Evolutionary conservation across 306 rosid species (phyloP).

Genomic region (Dicorynia guianensis): DNA sequence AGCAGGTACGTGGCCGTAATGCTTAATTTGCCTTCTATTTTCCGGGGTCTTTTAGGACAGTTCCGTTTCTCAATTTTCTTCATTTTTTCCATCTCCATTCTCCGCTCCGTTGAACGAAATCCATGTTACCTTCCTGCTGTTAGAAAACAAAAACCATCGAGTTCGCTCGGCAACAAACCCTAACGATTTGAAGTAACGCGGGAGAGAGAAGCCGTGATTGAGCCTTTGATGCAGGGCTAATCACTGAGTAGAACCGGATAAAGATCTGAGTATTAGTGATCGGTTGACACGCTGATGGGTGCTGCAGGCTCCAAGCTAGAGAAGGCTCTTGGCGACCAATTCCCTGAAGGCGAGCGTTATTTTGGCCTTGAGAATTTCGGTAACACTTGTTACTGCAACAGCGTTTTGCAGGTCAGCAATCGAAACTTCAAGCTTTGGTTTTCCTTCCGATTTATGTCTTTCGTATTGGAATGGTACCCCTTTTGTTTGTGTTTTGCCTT

Average conservation of each 20-base stretch:
- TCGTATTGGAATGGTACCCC: background rate
- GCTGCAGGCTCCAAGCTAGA: constrained; percentile 98
- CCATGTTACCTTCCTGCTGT: constrained; percentile 37
- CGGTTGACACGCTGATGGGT: constrained; percentile 73
- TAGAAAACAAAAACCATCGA: constrained; percentile 8
- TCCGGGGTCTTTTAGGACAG: background rate
- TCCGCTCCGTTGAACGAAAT: constrained; percentile 32
- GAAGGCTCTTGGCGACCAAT: constrained; percentile 97
- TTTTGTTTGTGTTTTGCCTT: background rate
- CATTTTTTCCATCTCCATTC: constrained; percentile 20
- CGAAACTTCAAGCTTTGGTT: background rate
- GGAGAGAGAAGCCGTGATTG: constrained; percentile 13
- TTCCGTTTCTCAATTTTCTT: constrained; percentile 18
- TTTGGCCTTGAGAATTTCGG: constrained; percentile 98
- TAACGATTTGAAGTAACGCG: constrained; percentile 37
- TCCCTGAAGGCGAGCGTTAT: constrained; percentile 98
- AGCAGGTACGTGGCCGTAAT: background rate
- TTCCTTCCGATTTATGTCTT: background rate
- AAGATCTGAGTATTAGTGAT: constrained; percentile 58
- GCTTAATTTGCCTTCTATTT: background rate
- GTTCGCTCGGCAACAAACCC: constrained; percentile 39
- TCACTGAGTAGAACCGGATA: constrained; percentile 51
- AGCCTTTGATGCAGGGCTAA: constrained; percentile 31
- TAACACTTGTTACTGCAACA: constrained; percentile 96
- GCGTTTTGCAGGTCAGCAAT: constrained; percentile 85